Base-by-base conservation (phyloP, 345 rosid species). In the Eucalyptus regnans region DNA sequence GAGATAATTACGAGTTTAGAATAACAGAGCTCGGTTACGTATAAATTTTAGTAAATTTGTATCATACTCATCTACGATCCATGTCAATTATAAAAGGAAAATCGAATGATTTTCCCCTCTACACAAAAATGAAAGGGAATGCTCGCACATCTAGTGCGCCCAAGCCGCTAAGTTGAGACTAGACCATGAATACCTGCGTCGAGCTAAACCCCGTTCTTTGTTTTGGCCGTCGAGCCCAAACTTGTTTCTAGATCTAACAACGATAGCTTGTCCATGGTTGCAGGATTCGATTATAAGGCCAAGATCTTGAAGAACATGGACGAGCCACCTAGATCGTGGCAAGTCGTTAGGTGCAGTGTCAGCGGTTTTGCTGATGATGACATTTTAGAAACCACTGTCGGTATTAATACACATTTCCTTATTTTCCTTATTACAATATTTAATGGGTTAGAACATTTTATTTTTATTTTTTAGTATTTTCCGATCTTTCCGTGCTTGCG, bases 181-280 rank as follows among this genome's bases (percentile, higher is more conserved):
- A 8, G 9, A n/a, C 9, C 3, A 2, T 13, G 17, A n/a, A 29
- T 9, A 29, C 4, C 1, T 7, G 8, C 0, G 9, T 29, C 37
- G 18, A 4, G 71, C 37, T 62, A 29, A 62, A 14, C 6, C 37
- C 9, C 2, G 0, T n/a, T 7, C 5, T 64, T n/a, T n/a, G 41
- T 64, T 33, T 20, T 14, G 9, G 9, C 18, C 5, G 5, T 64
- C 5, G 4, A n/a, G 37, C 37, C 10, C 5, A 3, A 2, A 3
- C 18, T 0, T 29, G 4, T n/a, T 64, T 7, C 18, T n/a, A 64
- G 3, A n/a, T 64, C 9, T 64, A n/a, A 16, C 3, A 7, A 5
- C 2, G 9, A 10, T n/a, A 4, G 71, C 71, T 62, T 0, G 4
- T 29, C 71, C 18, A 29, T 62, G 71, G 33, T 4, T 13, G 16